Base-by-base conservation (phyloP, 768 basidiomycete genomes). In the Lentinula boryana region DNA sequence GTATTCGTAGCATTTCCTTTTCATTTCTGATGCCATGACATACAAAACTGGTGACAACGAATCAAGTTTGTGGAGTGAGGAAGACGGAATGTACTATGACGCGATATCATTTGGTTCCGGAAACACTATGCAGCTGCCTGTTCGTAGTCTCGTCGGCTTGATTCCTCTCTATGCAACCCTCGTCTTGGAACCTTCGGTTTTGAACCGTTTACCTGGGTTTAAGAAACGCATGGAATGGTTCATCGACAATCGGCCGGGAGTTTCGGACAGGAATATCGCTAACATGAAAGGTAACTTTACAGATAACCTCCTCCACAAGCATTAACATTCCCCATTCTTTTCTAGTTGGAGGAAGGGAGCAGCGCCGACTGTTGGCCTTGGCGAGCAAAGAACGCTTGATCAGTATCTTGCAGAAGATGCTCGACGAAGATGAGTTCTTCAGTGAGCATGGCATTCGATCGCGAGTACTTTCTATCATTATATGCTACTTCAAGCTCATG, bases 171-270 rank as follows among this genome's bases (percentile, higher is more conserved):
- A 96, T 71, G 97, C 89, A 7, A 98, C 95, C 0, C 79, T 98
- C 23, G 95, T 96, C 1, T 80, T 99, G 40, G 97, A 98, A 70
- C 95, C 97, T 2, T 76, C 86, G 5, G 84, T 88, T 31, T 81
- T 99, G 66, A 93, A 93, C 68, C 85, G 90, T 32, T 91, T 98
- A 78, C 95, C 95, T 7, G 95, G 97, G 1, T 99, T 99, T 83
- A 98, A 93, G 79, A 98, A 98, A 76, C 85, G 97, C 41, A 85
- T 99, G 84, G 93, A 99, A 62, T 98, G 97, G 97, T 99, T 98
- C 77, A 84, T 98, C 56, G 86, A 97, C 68, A 91, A 98, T 73
- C 77, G 95, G n/a, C 86, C 88, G 0, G 91, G 87, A 60, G 84
- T 98, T 44, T 89, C 94, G 12, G 82, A 81, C 54, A 80, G 97